phyloP scores from a whole-genome alignment of 306 rosid species.

The Luffa acutangula region DNA sequence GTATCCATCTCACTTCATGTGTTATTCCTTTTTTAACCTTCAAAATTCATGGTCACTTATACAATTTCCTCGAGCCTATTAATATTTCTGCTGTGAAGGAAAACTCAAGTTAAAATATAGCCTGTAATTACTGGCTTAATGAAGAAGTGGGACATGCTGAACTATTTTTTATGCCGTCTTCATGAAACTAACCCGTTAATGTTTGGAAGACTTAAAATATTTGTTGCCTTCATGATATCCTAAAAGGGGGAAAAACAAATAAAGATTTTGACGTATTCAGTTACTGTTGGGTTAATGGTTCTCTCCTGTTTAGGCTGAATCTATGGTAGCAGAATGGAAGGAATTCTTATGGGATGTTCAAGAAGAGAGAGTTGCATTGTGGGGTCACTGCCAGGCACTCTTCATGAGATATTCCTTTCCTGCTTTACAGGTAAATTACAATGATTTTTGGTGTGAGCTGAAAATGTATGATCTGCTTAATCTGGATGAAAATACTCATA shows the following conservation, averaged over 20 bases:
- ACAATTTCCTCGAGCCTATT: neutral
- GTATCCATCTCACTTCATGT: neutral
- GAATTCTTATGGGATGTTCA: slow-evolving; percentile 99
- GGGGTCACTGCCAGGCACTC: slow-evolving; percentile 88
- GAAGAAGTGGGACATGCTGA: neutral
- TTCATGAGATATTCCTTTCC: slow-evolving; percentile 93
- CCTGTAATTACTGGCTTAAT: neutral
- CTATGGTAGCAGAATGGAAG: slow-evolving; percentile 98
- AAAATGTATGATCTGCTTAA: neutral
- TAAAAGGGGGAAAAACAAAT: neutral
- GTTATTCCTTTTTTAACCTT: neutral
- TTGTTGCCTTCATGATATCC: neutral
- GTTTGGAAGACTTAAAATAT: neutral
- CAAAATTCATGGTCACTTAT: neutral
- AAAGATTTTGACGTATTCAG: neutral
- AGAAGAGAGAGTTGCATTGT: slow-evolving; percentile 88
- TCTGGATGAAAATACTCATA: neutral
- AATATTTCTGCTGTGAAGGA: neutral
- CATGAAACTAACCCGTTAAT: neutral
- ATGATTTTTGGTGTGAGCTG: neutral
- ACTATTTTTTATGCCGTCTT: neutral
- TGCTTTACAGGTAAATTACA: slow-evolving; percentile 54
- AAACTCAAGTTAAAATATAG: neutral
- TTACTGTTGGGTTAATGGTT: neutral
- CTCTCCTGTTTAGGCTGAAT: slow-evolving; percentile 58